Base-by-base conservation (phyloP, 2,329 filamentous ascomycete species). In the Orbilia blumenaviensis region DNA sequence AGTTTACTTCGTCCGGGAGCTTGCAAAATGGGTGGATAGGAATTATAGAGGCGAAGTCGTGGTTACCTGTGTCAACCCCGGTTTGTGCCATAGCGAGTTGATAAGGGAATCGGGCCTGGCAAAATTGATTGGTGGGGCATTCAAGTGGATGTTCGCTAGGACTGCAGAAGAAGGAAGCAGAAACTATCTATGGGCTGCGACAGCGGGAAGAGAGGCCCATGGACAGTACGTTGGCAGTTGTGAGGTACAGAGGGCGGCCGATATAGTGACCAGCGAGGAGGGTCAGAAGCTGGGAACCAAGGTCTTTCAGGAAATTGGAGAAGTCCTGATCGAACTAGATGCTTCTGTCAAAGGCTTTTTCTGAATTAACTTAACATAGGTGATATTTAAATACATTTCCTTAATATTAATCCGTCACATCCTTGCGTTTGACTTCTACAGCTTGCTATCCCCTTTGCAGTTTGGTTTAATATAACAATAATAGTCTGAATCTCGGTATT, bases 81-180 rank as follows among this genome's bases (percentile, higher is more conserved):
- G 79, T 0, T 34, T 79, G 14, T 80, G 79, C 44, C 25, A 73
- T 32, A 74, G 73, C 34, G 78, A 73, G 9, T 58, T 79, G 12
- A 63, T 46, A 12, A 52, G 54, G 29, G 66, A 71, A 36, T 29
- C 25, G 7, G 71, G 66, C 1, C 12, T 72, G 5, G 21, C 12
- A 10, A 61, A 18, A 8, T 16, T 42, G 18, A 6, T 36, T 3
- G 29, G 46, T 4, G 62, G 44, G 7, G 23, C 29, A 3, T 41
- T 72, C 29, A 66, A 64, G 18, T 58, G 52, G 64, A 3, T 61
- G 1, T 16, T 72, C 9, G 77, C 71, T 10, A 81, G 81, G 61
- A 80, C 73, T 3, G 80, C 81, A 1, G 81, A 82, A 78, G 80
- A 78, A 1, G 82, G 81, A 3, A 80, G 81, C 32, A 79, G 80